These are phyloP conservation scores for Neckera pumila DNA, from an alignment of 225 moss, liverwort and hornwort genomes.

Conservation along the genomic window DNA sequence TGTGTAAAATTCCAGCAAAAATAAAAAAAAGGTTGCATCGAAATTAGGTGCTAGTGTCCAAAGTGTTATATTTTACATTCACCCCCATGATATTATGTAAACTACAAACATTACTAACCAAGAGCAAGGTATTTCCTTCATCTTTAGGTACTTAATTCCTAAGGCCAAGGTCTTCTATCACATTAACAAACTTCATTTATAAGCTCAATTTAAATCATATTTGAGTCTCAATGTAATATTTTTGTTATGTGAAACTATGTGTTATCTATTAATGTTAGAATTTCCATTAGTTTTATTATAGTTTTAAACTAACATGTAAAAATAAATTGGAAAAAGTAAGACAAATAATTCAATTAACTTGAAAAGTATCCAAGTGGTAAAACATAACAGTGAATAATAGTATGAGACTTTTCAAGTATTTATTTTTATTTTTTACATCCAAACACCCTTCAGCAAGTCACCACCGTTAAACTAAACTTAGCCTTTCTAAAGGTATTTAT, in stretches of 20 bases:
- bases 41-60: neutral
- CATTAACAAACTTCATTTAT: neutral
- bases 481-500: neutral
- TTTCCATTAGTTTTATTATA: neutral
- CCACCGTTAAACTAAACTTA: too few species aligned
- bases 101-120: neutral
- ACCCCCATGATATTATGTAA: neutral
- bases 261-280: neutral
- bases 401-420: fast-evolving
- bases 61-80: neutral
- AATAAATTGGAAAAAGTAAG: neutral
- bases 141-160: neutral
- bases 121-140: neutral
- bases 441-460: too few species aligned
- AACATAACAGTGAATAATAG: neutral
- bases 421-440: fast-evolving
- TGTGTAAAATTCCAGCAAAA: neutral
- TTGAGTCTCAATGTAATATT: neutral
- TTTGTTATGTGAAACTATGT: neutral
- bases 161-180: fast-evolving
- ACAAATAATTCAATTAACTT: neutral
- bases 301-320: neutral
- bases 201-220: neutral
- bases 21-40: neutral
- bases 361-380: neutral